These are phyloP conservation scores for Phytomonas sp. DNA, from an alignment of 208 protist species.

Conservation along the genomic window DNA sequence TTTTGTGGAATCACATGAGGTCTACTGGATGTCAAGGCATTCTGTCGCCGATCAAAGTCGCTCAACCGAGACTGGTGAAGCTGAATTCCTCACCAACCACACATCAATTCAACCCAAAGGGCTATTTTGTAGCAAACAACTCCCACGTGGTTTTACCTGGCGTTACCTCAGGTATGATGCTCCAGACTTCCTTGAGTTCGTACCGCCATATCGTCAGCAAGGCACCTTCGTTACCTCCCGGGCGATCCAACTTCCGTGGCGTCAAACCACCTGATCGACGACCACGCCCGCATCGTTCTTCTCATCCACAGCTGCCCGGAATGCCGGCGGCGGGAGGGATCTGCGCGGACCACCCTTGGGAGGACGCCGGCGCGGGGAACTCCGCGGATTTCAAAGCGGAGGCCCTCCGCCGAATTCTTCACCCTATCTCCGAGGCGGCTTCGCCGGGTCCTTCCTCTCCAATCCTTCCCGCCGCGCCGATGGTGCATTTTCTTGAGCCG, in stretches of 20 bases:
- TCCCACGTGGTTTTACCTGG: constrained; percentile 18
- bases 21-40: constrained; percentile 29
- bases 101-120: not conserved
- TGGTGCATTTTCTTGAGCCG: constrained; percentile 29
- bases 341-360: constrained; percentile 72
- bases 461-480: not conserved
- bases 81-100: not conserved
- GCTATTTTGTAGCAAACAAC: not conserved
- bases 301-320: constrained; percentile 24
- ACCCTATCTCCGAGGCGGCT: not conserved
- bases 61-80: not conserved
- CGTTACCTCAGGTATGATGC: constrained; percentile 19
- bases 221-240: not conserved
- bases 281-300: not conserved
- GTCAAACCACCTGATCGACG: not conserved
- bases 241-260: not conserved
- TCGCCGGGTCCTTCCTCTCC: constrained; percentile 6
- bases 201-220: constrained; percentile 7
- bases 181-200: constrained; percentile 25
- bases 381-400: constrained; percentile 30
- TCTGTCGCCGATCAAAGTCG: constrained; percentile 13
- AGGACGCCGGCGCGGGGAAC: constrained; percentile 23
- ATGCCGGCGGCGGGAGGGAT: constrained; percentile 14
- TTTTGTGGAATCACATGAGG: constrained; percentile 28
- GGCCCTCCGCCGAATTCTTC: constrained; percentile 8